A percentile compares a stretch with the other conserved stretches of the same genome.
Evolutionary conservation across 1,284 basidiomycete species (phyloP).

Genomic region (Exsudoporus floridanus): DNA sequence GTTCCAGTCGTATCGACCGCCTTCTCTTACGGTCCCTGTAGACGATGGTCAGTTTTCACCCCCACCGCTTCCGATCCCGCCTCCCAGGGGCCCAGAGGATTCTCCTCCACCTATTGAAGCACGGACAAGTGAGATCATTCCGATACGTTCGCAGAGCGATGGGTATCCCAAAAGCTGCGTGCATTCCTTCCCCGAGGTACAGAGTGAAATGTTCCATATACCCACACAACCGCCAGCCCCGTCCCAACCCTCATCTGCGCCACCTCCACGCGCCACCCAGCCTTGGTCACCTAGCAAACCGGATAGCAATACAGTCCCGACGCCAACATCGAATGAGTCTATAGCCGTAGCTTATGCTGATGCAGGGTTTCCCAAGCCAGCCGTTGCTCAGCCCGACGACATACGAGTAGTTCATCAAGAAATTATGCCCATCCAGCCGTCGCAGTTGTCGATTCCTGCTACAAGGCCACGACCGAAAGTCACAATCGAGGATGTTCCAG

Average conservation of each 20-base stretch:
- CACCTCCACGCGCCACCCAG: slow-evolving; percentile 4
- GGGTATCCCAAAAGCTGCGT: neutral
- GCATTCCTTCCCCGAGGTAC: slow-evolving; percentile 15
- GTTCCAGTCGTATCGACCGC: slow-evolving; percentile 29
- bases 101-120: slow-evolving; percentile 24
- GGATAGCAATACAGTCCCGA: slow-evolving; percentile 1
- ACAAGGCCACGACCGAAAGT: slow-evolving; percentile 27
- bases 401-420: slow-evolving; percentile 14
- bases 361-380: slow-evolving; percentile 1
- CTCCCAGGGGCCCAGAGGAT: slow-evolving; percentile 28
- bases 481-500: slow-evolving; percentile 32
- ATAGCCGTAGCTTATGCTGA: slow-evolving; percentile 5
- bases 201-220: slow-evolving; percentile 30
- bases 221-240: slow-evolving; percentile 9
- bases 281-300: slow-evolving; percentile 3
- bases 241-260: neutral
- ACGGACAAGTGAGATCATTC: slow-evolving; percentile 30
- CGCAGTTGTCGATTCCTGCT: slow-evolving; percentile 9
- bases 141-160: slow-evolving; percentile 17
- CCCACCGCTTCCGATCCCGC: slow-evolving; percentile 32
- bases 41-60: slow-evolving; percentile 28
- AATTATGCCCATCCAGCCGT: slow-evolving; percentile 6
- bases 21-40: slow-evolving; percentile 18
- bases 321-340: neutral
- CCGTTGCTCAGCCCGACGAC: slow-evolving; percentile 4